A percentile compares a stretch with the other conserved stretches of the same genome.
phyloP scores from a whole-genome alignment of 2,329 filamentous ascomycete species.

The Podosphaera xanthii region DNA sequence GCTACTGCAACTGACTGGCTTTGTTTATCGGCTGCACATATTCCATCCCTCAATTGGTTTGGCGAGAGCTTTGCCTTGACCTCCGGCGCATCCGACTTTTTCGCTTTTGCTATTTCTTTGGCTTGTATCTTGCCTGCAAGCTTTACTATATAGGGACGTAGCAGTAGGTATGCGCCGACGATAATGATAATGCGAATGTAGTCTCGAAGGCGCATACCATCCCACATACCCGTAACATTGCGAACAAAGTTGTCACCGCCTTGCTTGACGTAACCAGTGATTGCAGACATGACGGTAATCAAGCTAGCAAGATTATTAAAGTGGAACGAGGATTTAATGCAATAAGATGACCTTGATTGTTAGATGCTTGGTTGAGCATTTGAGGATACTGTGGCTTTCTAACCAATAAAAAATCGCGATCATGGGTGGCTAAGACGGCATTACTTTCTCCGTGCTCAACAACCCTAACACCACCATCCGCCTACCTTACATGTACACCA shows the following conservation, averaged over 20 bases:
- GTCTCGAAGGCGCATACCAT: slow-evolving; percentile 26
- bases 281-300: background rate
- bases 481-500: background rate
- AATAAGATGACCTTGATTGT: no score
- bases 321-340: no score
- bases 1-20: background rate
- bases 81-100: slow-evolving; percentile 14
- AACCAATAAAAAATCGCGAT: no score
- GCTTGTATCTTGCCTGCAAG: slow-evolving; percentile 39
- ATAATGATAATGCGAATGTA: slow-evolving; percentile 50
- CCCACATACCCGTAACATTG: slow-evolving; percentile 28
- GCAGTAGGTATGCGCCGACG: slow-evolving; percentile 48
- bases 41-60: slow-evolving; percentile 21
- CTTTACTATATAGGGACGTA: slow-evolving; percentile 54
- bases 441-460: no score
- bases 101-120: slow-evolving; percentile 32
- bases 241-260: slow-evolving; percentile 17
- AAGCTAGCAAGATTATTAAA: background rate
- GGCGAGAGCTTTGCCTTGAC: slow-evolving; percentile 32
- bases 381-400: no score
- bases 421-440: no score
- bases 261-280: background rate
- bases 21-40: slow-evolving; percentile 3
- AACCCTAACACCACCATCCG: no score
- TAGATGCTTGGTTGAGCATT: no score